Base-by-base conservation (phyloP, 2,329 filamentous ascomycete species). In the Paracorniculantispora psalliotae region DNA sequence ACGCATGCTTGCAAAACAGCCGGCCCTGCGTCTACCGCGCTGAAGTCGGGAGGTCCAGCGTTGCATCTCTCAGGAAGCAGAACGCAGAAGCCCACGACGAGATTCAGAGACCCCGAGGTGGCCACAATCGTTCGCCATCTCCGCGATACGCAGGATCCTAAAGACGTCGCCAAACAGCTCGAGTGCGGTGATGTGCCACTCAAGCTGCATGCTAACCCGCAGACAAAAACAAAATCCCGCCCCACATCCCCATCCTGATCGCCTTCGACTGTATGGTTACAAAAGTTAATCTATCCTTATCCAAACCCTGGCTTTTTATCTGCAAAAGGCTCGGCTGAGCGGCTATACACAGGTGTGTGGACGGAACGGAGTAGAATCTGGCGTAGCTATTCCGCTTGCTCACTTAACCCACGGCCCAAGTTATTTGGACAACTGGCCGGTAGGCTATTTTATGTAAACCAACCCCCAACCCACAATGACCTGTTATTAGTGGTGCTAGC, bases 181-280 rank as follows among this genome's bases (percentile, higher is more conserved):
- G 66, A 65, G 46, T 66, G 69, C 39, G 71, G 73, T 19, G 69
- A 74, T 59, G 60, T 73, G 17, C 65, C 74, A 15, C 61, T 74
- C 2, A 70, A 75, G 62, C 63, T 73, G 15, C 63, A 69, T 1
- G 58, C 74, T 8, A 57, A 64, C 0, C 71, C 73, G 7, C 71
- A 75, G 59, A 65, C 71, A 3, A 63, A 69, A 2, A 65, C 71
- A 3, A 63, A 69, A 2, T 68, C 65, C 43, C 71, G 71, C 33
- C 75, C 71, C 56, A 67, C 71, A 56, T 75, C 75, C 43, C 73
- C 72, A 1, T 71, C 69, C 52, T n/a, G n/a, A n/a, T n/a, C n/a
- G n/a, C n/a, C n/a, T n/a, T n/a, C n/a, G n/a, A n/a, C n/a, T n/a
- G n/a, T n/a, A n/a, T n/a, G n/a, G n/a, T n/a, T n/a, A n/a, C n/a